A percentile compares a stretch with the other conserved stretches of the same genome.
Conservation (phyloP, 768 basidiomycete species). For the Boletus sp. region DNA sequence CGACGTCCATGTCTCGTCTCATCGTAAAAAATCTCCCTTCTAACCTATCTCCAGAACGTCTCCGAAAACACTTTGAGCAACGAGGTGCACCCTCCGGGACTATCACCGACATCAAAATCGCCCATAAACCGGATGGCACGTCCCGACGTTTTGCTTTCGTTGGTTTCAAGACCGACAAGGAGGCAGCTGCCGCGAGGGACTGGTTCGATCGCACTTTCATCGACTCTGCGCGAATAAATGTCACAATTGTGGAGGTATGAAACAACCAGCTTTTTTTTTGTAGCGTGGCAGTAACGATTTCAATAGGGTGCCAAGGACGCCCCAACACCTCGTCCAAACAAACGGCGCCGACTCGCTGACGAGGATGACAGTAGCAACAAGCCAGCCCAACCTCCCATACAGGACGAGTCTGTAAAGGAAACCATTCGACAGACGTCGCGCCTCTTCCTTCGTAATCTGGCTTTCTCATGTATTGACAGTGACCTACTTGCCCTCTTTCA, state of each 20-base stretch:
- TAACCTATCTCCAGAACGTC: slow-evolving; percentile 60
- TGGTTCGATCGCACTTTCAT: slow-evolving; percentile 89
- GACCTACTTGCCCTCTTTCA: slow-evolving; percentile 68
- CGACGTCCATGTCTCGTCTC: slow-evolving; percentile 67
- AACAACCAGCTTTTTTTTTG: background rate
- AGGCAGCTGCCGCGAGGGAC: slow-evolving; percentile 70
- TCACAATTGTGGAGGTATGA: slow-evolving; percentile 71
- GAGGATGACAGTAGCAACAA: slow-evolving; percentile 36
- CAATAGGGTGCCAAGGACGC: slow-evolving; percentile 66
- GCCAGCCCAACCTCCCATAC: slow-evolving; percentile 2
- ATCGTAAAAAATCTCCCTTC: slow-evolving; percentile 80
- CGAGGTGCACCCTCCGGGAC: slow-evolving; percentile 58
- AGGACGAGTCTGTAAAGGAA: slow-evolving; percentile 35
- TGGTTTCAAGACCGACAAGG: slow-evolving; percentile 79
- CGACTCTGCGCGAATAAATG: slow-evolving; percentile 73
- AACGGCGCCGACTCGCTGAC: slow-evolving; percentile 61
- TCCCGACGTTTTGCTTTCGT: slow-evolving; percentile 90
- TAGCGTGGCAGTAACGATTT: slow-evolving; percentile 2
- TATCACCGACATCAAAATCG: slow-evolving; percentile 85
- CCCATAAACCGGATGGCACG: slow-evolving; percentile 72
- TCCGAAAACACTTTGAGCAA: slow-evolving; percentile 68
- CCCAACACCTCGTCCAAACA: slow-evolving; percentile 65
- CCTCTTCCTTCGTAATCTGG: slow-evolving; percentile 92
- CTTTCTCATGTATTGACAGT: slow-evolving; percentile 74
- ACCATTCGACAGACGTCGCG: slow-evolving; percentile 74